A percentile compares a stretch with the other conserved stretches of the same genome.
phyloP scores from a whole-genome alignment of 1,139 yeast genomes.

The Debaryomyces nepalensis region DNA sequence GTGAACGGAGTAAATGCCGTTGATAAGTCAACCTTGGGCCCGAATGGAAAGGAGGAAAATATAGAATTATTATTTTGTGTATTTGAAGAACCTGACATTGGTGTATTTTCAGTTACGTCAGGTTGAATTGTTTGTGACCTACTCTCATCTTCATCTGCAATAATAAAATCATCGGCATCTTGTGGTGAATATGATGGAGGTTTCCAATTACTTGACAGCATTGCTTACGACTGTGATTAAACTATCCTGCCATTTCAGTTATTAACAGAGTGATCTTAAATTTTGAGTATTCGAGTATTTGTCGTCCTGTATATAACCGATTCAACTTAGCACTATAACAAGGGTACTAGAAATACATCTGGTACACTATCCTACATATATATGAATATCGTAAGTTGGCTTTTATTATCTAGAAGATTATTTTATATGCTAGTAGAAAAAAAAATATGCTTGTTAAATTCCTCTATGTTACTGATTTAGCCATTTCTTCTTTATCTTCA shows the following conservation, averaged over 20 bases:
- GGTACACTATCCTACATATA: no score
- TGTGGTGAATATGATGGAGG: slow-evolving; percentile 18
- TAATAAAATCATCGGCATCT: slow-evolving; percentile 31
- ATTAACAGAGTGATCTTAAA: background rate
- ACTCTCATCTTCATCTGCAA: slow-evolving; percentile 29
- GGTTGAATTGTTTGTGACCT: slow-evolving; percentile 11
- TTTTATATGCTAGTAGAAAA: no score
- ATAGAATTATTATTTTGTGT: slow-evolving; percentile 5
- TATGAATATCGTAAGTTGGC: no score
- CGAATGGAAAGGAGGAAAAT: slow-evolving; percentile 16
- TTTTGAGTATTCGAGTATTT: no score
- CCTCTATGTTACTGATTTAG: slow-evolving; percentile 6
- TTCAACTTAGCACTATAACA: no score
- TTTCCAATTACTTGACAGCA: slow-evolving; percentile 19
- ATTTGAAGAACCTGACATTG: slow-evolving; percentile 6
- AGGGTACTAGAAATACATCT: no score
- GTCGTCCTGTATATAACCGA: no score
- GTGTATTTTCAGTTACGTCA: slow-evolving; percentile 6
- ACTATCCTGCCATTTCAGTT: no score
- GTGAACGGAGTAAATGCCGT: slow-evolving; percentile 45
- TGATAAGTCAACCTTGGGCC: slow-evolving; percentile 48
- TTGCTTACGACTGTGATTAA: background rate
- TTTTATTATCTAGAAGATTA: no score
- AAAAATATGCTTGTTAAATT: no score
- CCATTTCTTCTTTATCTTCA: slow-evolving; percentile 11